Percentiles rank a stretch among this genome's conserved stretches.
Conservation (phyloP, 2,329 filamentous ascomycete species). For the Chrysosporium queenslandicum region DNA sequence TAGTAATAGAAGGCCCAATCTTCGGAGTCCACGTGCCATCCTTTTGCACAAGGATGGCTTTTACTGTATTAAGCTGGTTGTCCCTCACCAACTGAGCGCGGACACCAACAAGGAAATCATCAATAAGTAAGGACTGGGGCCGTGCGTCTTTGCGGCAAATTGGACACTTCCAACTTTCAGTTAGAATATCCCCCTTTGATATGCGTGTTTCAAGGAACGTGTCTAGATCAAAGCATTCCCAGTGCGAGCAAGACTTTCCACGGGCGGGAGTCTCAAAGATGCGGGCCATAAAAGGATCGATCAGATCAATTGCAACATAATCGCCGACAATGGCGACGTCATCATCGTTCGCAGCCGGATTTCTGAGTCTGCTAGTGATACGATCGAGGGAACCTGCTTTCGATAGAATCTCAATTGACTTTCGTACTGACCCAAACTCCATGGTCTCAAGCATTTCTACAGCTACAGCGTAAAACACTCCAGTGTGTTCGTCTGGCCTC, state of each 20-base stretch:
- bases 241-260: slow-evolving; percentile 58
- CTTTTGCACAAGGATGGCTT: slow-evolving; percentile 52
- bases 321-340: slow-evolving; percentile 52
- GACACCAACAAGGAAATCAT: slow-evolving; percentile 62
- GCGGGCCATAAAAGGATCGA: slow-evolving; percentile 55
- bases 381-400: slow-evolving; percentile 44
- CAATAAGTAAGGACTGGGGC: slow-evolving; percentile 59
- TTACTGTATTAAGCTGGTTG: slow-evolving; percentile 42
- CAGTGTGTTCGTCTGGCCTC: slow-evolving; percentile 25
- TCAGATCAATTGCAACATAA: slow-evolving; percentile 51
- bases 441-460: slow-evolving; percentile 59
- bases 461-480: slow-evolving; percentile 42
- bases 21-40: slow-evolving; percentile 58
- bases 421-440: slow-evolving; percentile 32
- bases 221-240: slow-evolving; percentile 82
- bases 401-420: slow-evolving; percentile 34
- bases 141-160: slow-evolving; percentile 69
- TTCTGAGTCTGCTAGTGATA: slow-evolving; percentile 45
- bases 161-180: slow-evolving; percentile 70
- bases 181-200: slow-evolving; percentile 25
- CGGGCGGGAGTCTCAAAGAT: slow-evolving; percentile 65
- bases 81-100: slow-evolving; percentile 44
- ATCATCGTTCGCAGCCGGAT: slow-evolving; percentile 43
- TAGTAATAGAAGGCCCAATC: slow-evolving; percentile 19
- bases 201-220: slow-evolving; percentile 63